Evolutionary conservation across 2,329 filamentous ascomycete genomes (phyloP).

Genomic region (Neofusicoccum cordaticola): DNA sequence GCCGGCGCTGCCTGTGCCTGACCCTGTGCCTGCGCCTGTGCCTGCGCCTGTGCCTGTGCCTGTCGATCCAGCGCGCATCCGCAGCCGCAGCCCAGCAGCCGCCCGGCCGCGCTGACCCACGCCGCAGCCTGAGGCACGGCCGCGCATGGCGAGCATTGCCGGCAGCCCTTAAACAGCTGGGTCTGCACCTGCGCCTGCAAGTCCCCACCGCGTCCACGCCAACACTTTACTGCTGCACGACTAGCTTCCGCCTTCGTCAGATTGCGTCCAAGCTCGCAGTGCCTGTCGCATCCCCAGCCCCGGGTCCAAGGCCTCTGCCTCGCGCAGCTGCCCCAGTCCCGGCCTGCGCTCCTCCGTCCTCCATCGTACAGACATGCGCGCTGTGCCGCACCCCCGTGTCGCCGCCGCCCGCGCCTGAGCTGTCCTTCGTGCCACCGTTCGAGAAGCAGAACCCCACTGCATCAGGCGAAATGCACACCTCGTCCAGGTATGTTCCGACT

Average conservation of each 20-base stretch:
- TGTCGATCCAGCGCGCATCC: background rate
- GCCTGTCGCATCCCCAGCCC: constrained; percentile 10
- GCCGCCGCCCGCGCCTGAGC: background rate
- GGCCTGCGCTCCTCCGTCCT: background rate
- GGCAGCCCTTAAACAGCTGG: constrained; percentile 5
- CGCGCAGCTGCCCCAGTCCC: background rate
- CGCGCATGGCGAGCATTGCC: background rate
- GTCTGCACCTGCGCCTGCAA: background rate
- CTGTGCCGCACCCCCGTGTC: background rate
- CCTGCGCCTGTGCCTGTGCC: background rate
- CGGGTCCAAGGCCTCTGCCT: background rate
- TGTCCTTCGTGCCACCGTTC: background rate
- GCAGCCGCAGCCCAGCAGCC: background rate
- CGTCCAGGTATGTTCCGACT: background rate
- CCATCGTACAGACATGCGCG: background rate
- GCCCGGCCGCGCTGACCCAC: too few species aligned
- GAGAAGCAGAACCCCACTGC: background rate
- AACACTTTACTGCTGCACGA: background rate
- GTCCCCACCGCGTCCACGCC: background rate
- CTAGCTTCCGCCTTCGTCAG: constrained; percentile 1
- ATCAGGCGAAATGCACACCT: background rate
- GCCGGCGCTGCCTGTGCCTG: background rate
- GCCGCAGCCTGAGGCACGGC: background rate
- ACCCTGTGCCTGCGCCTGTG: background rate
- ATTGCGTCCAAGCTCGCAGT: constrained; percentile 8